Evolutionary conservation across 306 rosid species (phyloP).

Genomic region (Ormosia emarginata): DNA sequence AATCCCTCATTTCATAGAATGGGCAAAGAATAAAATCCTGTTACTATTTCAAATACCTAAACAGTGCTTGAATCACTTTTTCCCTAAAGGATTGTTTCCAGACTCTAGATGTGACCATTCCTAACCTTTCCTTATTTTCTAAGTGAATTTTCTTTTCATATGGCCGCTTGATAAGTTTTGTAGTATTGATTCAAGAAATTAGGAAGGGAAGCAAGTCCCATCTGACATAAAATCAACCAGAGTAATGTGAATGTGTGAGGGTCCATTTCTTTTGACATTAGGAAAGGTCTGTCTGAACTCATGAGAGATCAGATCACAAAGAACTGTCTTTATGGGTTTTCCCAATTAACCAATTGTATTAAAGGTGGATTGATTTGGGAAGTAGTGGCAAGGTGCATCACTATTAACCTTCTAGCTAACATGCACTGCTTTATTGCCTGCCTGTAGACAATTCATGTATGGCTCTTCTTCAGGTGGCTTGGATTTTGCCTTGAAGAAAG

Average conservation of each 20-base stretch:
- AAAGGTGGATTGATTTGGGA: conserved; percentile 26
- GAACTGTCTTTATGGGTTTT: conserved; percentile 10
- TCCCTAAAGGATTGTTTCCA: conserved; percentile 10
- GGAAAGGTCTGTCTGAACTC: conserved; percentile 18
- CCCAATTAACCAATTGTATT: conserved; percentile 9
- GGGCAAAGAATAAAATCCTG: neutral
- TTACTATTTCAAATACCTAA: neutral
- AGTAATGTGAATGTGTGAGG: conserved; percentile 12
- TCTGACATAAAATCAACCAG: conserved; percentile 6
- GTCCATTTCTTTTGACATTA: conserved; percentile 27
- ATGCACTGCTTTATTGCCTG: conserved; percentile 27
- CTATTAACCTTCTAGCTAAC: conserved; percentile 22
- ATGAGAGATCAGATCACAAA: conserved; percentile 1
- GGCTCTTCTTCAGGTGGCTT: conserved; percentile 15
- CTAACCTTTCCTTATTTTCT: neutral
- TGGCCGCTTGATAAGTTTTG: conserved; percentile 6
- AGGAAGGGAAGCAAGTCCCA: no score
- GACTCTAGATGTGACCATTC: neutral
- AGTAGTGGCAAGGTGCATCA: conserved; percentile 29
- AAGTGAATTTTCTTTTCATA: conserved; percentile 9
- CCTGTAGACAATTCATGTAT: conserved; percentile 23
- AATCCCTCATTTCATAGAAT: no score
- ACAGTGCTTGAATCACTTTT: neutral
- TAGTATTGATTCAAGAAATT: conserved; percentile 13
- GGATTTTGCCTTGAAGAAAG: conserved; percentile 15